These are phyloP conservation scores for Venustampulla echinocandica DNA, from an alignment of 495 filamentous ascomycete species.

Conservation along the genomic window DNA sequence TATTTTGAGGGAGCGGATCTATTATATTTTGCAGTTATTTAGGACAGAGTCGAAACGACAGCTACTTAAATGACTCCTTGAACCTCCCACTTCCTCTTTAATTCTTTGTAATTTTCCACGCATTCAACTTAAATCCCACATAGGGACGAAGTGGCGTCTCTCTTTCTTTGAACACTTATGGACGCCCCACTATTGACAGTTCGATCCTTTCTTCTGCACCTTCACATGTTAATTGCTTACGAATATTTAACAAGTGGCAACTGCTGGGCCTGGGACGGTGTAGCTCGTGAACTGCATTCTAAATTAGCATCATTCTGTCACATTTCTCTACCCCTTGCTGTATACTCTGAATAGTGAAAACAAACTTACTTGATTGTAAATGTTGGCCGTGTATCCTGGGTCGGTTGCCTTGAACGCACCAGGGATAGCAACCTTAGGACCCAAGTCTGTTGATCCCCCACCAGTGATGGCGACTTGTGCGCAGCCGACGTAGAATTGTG, in stretches of 20 bases:
- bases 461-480: conserved; percentile 52
- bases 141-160: no score
- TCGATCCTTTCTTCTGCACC: no score
- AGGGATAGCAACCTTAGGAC: conserved; percentile 40
- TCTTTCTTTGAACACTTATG: no score
- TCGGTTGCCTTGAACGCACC: conserved; percentile 48
- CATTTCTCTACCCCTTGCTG: background rate
- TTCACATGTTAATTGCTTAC: no score
- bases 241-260: conserved; percentile 13
- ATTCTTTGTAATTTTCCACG: no score
- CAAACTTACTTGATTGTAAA: conserved; percentile 31
- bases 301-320: background rate
- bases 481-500: conserved; percentile 45
- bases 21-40: no score
- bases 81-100: no score
- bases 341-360: background rate
- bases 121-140: no score
- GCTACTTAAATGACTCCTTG: no score
- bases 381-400: conserved; percentile 43
- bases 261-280: conserved; percentile 35
- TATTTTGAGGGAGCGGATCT: no score
- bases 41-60: no score
- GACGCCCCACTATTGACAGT: no score
- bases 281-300: conserved; percentile 31
- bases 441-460: conserved; percentile 37